Percentiles rank a stretch among this genome's conserved stretches.
phyloP scores from a whole-genome alignment of 495 filamentous ascomycete species.

The Penicillium desertorum region DNA sequence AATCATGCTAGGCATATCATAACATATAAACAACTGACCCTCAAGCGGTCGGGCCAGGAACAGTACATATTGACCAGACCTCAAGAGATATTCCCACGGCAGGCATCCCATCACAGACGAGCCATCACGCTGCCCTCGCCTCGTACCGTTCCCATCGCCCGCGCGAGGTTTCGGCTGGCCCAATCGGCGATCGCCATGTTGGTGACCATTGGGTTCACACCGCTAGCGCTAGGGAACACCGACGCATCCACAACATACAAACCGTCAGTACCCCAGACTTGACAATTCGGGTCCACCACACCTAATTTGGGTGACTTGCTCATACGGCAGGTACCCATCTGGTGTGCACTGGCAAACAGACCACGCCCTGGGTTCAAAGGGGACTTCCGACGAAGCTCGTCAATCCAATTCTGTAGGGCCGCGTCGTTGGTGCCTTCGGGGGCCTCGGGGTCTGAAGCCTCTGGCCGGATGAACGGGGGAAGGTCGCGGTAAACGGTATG shows the following conservation, averaged over 20 bases:
- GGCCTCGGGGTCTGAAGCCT: constrained; percentile 31
- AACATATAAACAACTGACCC: background rate
- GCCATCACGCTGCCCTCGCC: constrained; percentile 20
- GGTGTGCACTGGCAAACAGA: constrained; percentile 69
- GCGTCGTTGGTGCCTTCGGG: constrained; percentile 62
- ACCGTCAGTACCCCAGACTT: constrained; percentile 72
- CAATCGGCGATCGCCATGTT: constrained; percentile 75
- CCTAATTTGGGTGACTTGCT: constrained; percentile 54
- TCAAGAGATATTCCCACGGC: background rate
- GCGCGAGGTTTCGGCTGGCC: constrained; percentile 41
- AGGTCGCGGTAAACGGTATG: constrained; percentile 58
- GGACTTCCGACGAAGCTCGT: constrained; percentile 55
- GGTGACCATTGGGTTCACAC: constrained; percentile 93
- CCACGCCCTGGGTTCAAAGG: constrained; percentile 45
- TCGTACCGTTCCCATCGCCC: constrained; percentile 24
- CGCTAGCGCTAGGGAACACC: constrained; percentile 84
- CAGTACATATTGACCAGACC: background rate
- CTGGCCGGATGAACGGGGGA: constrained; percentile 62
- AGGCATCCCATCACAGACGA: constrained; percentile 16
- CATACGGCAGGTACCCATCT: constrained; percentile 93
- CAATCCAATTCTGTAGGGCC: constrained; percentile 67
- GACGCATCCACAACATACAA: constrained; percentile 84
- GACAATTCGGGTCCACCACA: constrained; percentile 73
- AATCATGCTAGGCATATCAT: constrained; percentile 10
- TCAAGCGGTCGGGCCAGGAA: background rate